A percentile compares a stretch with the other conserved stretches of the same genome.
Conservation (phyloP, 208 protist genomes). For the Angomonas deanei region DNA sequence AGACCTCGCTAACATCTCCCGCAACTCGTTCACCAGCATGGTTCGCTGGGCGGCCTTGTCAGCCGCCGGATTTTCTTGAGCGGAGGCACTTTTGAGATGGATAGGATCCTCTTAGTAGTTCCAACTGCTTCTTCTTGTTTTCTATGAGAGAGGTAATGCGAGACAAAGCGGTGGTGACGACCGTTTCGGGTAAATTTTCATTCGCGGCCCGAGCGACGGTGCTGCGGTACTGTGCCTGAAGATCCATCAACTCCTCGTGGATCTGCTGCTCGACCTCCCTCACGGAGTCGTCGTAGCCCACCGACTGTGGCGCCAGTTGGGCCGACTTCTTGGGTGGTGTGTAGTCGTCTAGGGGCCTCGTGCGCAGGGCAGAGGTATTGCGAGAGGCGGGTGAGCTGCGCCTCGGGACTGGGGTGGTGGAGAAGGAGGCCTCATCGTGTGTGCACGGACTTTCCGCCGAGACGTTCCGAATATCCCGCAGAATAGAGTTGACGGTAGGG, state of each 20-base stretch:
- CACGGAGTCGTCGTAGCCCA: constrained; percentile 18
- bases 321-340: too few species aligned
- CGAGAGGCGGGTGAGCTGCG: neutral
- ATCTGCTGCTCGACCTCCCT: constrained; percentile 60
- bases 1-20: constrained; percentile 49
- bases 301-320: neutral
- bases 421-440: neutral
- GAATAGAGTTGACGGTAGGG: constrained; percentile 79
- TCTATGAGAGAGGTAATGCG: constrained; percentile 61
- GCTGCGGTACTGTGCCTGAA: constrained; percentile 72
- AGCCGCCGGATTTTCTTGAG: neutral
- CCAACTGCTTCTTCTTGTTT: constrained; percentile 76
- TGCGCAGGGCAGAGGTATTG: constrained; percentile 7
- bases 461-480: constrained; percentile 66
- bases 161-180: constrained; percentile 44
- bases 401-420: neutral
- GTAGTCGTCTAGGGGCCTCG: neutral
- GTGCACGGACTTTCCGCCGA: constrained; percentile 20
- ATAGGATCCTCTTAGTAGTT: too few species aligned
- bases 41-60: constrained; percentile 61
- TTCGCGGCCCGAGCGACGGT: constrained; percentile 38
- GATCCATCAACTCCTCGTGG: constrained; percentile 50
- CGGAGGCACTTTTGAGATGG: neutral
- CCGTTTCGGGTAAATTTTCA: constrained; percentile 48
- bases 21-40: constrained; percentile 77